A percentile compares a stretch with the other conserved stretches of the same genome.
Conservation (phyloP, 139 green algal genomes). For the Chlamydomonas eustigma region DNA sequence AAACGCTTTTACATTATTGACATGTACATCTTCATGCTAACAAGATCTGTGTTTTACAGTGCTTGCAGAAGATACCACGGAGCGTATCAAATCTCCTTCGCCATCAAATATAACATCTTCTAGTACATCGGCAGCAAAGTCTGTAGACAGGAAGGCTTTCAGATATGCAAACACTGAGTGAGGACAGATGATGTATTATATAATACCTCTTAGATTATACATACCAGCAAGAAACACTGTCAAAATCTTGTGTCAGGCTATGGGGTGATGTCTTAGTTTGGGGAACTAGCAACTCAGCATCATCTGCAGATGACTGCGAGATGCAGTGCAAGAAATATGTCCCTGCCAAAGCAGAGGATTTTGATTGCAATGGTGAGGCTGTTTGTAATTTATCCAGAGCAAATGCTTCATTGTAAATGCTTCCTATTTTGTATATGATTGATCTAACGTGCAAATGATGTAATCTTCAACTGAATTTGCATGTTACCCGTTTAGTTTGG, state of each 20-base stretch:
- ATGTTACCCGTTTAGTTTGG: conserved; percentile 58
- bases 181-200: too few relatives aligned
- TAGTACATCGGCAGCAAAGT: too few relatives aligned
- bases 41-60: too few relatives aligned
- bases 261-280: conserved; percentile 75
- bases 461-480: too few relatives aligned
- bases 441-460: background rate
- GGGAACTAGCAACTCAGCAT: conserved; percentile 47
- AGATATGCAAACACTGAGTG: conserved; percentile 4
- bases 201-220: too few relatives aligned
- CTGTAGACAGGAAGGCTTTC: background rate
- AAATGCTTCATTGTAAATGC: background rate
- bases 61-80: too few relatives aligned
- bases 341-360: conserved; percentile 36
- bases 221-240: too few relatives aligned
- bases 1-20: too few relatives aligned
- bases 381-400: background rate
- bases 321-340: conserved; percentile 46
- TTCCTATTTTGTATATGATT: background rate
- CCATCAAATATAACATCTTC: too few relatives aligned
- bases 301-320: conserved; percentile 58
- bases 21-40: too few relatives aligned
- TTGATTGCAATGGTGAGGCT: conserved; percentile 62
- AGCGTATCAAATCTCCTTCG: too few relatives aligned
- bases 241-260: too few relatives aligned